Evolutionary conservation across 345 rosid genomes (phyloP).

Genomic region (Bruguiera sexangula): DNA sequence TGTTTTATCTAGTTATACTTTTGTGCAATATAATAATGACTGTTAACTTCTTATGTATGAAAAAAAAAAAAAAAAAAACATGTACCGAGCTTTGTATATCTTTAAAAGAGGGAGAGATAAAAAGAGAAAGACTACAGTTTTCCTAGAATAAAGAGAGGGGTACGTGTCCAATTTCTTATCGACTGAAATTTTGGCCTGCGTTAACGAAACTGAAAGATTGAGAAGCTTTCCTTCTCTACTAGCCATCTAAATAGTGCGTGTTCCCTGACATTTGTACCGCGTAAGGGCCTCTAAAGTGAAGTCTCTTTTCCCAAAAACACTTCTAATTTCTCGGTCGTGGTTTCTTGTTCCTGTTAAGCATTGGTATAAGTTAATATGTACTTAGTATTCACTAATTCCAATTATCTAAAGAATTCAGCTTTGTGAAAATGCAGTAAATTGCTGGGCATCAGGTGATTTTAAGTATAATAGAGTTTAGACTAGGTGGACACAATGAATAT

Average conservation of each 20-base stretch:
- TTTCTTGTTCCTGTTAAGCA: background rate
- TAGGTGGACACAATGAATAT: too few relatives aligned
- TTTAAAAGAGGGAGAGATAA: too few relatives aligned
- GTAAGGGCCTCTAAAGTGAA: conserved; percentile 1
- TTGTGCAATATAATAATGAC: background rate
- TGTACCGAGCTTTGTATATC: too few relatives aligned
- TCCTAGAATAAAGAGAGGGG: too few relatives aligned
- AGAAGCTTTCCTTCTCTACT: conserved; percentile 27
- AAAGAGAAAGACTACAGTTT: too few relatives aligned
- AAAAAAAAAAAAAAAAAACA: background rate
- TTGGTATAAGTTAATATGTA: too few relatives aligned
- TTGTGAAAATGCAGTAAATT: too few relatives aligned
- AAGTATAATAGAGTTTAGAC: too few relatives aligned
- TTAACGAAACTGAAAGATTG: conserved; percentile 18
- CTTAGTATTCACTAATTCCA: too few relatives aligned
- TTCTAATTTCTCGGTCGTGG: background rate
- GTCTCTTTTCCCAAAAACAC: conserved; percentile 20
- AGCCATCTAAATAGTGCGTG: background rate
- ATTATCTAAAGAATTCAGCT: too few relatives aligned
- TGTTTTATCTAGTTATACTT: background rate
- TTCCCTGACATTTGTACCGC: conserved; percentile 13
- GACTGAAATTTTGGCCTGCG: conserved; percentile 8
- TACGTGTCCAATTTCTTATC: background rate
- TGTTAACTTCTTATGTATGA: background rate
- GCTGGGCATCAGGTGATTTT: too few relatives aligned